Percentiles rank a stretch among this genome's conserved stretches.
These are phyloP conservation scores for Penicillium psychrosexuale DNA, from an alignment of 2,329 filamentous ascomycete genomes.

Conservation along the genomic window DNA sequence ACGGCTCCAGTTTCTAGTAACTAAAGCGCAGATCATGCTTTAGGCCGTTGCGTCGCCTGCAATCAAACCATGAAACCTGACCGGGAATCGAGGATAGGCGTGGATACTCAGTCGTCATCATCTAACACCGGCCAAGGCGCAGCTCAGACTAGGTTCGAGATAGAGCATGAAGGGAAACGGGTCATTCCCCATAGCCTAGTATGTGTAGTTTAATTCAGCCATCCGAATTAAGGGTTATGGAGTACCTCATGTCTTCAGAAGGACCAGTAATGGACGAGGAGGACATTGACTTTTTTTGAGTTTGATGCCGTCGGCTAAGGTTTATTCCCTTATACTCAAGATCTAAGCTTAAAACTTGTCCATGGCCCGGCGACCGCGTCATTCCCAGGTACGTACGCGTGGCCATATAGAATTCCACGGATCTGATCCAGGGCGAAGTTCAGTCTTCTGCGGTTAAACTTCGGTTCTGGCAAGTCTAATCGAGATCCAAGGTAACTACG, in stretches of 20 bases:
- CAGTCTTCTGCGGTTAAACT: not conserved
- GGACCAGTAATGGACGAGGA: not conserved
- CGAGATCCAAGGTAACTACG: not conserved
- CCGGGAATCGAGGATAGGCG: not conserved
- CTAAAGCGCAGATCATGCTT: not conserved
- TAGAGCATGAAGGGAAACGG: not conserved
- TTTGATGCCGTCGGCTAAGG: conserved; percentile 3
- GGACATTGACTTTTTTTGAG: not conserved
- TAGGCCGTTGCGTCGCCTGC: not conserved
- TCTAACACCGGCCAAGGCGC: not conserved
- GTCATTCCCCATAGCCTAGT: not conserved
- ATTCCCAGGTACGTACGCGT: not conserved
- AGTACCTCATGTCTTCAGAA: not conserved
- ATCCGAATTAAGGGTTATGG: not conserved
- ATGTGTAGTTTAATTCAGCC: not conserved
- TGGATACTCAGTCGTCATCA: not conserved
- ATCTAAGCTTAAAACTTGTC: not conserved
- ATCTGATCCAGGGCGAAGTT: not conserved
- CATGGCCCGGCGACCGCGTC: not conserved
- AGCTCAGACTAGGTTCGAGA: not conserved
- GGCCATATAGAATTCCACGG: not conserved
- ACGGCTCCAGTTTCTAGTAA: not conserved
- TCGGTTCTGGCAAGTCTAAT: not conserved
- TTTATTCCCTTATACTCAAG: not conserved
- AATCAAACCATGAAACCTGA: conserved; percentile 1